Evolutionary conservation across 345 rosid species (phyloP), one percentile per base, ranked within the genome.

Genomic region (Adansonia digitata): DNA sequence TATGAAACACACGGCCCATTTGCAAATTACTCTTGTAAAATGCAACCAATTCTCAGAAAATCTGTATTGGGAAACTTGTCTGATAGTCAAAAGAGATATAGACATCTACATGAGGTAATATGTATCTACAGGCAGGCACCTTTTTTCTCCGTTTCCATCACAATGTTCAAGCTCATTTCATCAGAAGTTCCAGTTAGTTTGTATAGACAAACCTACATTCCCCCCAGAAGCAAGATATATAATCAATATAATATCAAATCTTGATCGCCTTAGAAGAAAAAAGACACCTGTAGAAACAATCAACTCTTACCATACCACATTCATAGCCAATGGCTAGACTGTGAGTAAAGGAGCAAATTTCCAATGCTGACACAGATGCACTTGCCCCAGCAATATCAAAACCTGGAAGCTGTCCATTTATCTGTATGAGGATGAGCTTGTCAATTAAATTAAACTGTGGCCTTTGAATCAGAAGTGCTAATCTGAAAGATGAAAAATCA

Each of bases 291-390:
- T 20, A 56, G 62, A 76, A 82, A 79, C 70, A 74, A 46, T n/a
- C 74, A 72, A 55, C 59, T 86, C 91, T 89, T 78, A 94, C 98
- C 91, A 83, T 78, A 62, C 97, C 98, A 84, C 83, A 24, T 78
- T 81, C 83, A 75, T 82, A 82, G 73, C 96, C 98, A 70, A 88
- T 81, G 61, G 96, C 97, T 84, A 94, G 84, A 78, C 39, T 80
- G 71, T 84, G 85, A 49, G 92, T 81, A 77, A 65, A 40, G 68
- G 86, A 83, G 85, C 94, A 92, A 67, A 92, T 81, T 46, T 85
- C 92, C 75, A 94, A 35, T 55, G 86, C 84, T 37, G 93, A 84
- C 73, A 92, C 87, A 42, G 98, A 75, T 83, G 83, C 80, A 79
- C 74, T 80, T 62, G 74, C 81, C 63, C 81, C 82, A 71, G 81